phyloP scores from a whole-genome alignment of 164 flowering plant genomes.

The Houttuynia cordata region DNA sequence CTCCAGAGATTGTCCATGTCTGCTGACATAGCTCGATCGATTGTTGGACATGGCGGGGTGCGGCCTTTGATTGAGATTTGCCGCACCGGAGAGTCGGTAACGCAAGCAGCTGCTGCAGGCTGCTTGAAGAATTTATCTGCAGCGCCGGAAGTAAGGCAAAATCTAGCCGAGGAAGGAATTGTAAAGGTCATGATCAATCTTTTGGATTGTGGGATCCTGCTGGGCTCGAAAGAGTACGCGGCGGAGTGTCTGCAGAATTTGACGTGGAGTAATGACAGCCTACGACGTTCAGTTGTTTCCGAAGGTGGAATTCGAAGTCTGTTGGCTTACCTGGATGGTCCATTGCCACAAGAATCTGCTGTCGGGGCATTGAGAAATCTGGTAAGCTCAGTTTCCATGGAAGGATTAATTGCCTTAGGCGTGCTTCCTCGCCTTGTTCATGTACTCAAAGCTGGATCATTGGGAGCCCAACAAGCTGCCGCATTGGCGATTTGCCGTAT shows the following conservation, averaged over 20 bases:
- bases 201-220: conserved; percentile 56
- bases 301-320: conserved; percentile 72
- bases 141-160: conserved; percentile 64
- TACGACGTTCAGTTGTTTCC: conserved; percentile 37
- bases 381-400: conserved; percentile 41
- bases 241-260: conserved; percentile 86
- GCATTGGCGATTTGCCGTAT: conserved; percentile 56
- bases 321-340: conserved; percentile 60
- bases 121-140: conserved; percentile 71
- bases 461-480: conserved; percentile 77
- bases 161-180: conserved; percentile 71
- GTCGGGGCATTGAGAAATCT: conserved; percentile 76
- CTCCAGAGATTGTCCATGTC: conserved; percentile 79
- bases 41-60: conserved; percentile 83
- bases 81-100: conserved; percentile 56
- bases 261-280: conserved; percentile 49
- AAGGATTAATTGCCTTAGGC: conserved; percentile 35
- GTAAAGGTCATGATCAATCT: conserved; percentile 56
- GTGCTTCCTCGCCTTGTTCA: conserved; percentile 61
- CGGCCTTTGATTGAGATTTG: conserved; percentile 70
- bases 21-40: conserved; percentile 52
- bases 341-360: conserved; percentile 80
- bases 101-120: conserved; percentile 70
- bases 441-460: conserved; percentile 66
- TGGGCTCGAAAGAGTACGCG: conserved; percentile 78